Evolutionary conservation across 768 basidiomycete genomes (phyloP).

Genomic region (Leccinum pellstonianum): DNA sequence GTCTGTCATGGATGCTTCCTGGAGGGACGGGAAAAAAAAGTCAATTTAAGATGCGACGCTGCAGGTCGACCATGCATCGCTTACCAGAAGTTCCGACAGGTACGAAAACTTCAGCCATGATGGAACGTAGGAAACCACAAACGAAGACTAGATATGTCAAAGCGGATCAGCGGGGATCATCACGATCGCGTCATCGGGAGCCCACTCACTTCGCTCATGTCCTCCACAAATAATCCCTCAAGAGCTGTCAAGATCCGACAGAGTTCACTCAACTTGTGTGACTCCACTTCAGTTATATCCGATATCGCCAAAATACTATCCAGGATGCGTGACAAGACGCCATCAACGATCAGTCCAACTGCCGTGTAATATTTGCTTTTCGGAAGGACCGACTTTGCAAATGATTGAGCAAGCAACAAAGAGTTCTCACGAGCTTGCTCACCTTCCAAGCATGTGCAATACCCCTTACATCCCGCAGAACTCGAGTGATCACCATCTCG

Average conservation of each 20-base stretch:
- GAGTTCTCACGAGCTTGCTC: slow-evolving; percentile 13
- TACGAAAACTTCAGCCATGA: slow-evolving; percentile 96
- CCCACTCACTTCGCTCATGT: slow-evolving; percentile 51
- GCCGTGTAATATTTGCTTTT: slow-evolving; percentile 71
- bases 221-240: slow-evolving; percentile 77
- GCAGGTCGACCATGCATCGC: slow-evolving; percentile 27
- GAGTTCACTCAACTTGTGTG: slow-evolving; percentile 77
- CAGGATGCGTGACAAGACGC: slow-evolving; percentile 63
- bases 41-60: neutral
- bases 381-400: slow-evolving; percentile 58
- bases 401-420: neutral
- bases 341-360: slow-evolving; percentile 69
- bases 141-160: slow-evolving; percentile 51
- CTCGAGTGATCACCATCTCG: slow-evolving; percentile 62
- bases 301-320: slow-evolving; percentile 70
- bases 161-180: slow-evolving; percentile 1
- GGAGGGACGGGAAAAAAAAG: slow-evolving; percentile 8
- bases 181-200: neutral
- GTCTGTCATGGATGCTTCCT: slow-evolving; percentile 93
- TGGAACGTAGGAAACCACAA: slow-evolving; percentile 83
- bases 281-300: slow-evolving; percentile 89
- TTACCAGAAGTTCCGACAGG: slow-evolving; percentile 84
- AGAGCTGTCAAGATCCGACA: slow-evolving; percentile 76
- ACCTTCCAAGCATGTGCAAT: slow-evolving; percentile 76
- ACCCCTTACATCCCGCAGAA: slow-evolving; percentile 61